Evolutionary conservation across 1,284 basidiomycete genomes (phyloP), one percentile per base, ranked within the genome.

Genomic region (Rugosomyces carneus): DNA sequence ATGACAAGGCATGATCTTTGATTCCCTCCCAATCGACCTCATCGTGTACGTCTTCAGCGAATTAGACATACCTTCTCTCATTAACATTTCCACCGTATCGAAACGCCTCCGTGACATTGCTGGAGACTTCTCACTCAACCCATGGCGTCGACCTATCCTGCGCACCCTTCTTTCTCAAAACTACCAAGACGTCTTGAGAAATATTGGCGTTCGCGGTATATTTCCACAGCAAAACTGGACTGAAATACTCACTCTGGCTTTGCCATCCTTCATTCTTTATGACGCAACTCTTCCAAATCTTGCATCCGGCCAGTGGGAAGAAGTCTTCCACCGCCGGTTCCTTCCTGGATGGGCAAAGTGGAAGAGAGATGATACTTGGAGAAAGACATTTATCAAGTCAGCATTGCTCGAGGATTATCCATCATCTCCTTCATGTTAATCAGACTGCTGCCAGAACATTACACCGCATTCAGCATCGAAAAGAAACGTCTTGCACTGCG

Each of bases 211-310:
- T 35, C 75, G 78, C 34, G 62, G 64, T 20, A 76, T 64, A 16
- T 80, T 87, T 1, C 84, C 86, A 5, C 70, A 80, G 34, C 77
- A 81, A 48, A 89, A 87, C 55, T 88, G 82, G 81, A 70, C 87
- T 39, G 81, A 86, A 48, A 79, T 88, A 34, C 60, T 87, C 40
- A 73, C 75, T 29, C 61, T 78, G 11, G 84, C 80, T 8, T 65
- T 66, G 26, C 69, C 83, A 0, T 60, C 69, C 2, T 85, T 79
- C 61, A 66, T 89, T 38, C 64, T 88, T 8, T 84, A 78, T 54
- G 74, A 84, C 32, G 69, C 76, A 19, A 80, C 81, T 10, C 61
- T 84, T 32, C 86, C 86, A 6, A 81, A 82, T 55, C 62, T 88
- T 48, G 74, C 64, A 52, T 69, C 76, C 9, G 56, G 56, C 1